Evolutionary conservation across 108 stramenopile genomes (phyloP).

Genomic region (Cyclotella baltica): DNA sequence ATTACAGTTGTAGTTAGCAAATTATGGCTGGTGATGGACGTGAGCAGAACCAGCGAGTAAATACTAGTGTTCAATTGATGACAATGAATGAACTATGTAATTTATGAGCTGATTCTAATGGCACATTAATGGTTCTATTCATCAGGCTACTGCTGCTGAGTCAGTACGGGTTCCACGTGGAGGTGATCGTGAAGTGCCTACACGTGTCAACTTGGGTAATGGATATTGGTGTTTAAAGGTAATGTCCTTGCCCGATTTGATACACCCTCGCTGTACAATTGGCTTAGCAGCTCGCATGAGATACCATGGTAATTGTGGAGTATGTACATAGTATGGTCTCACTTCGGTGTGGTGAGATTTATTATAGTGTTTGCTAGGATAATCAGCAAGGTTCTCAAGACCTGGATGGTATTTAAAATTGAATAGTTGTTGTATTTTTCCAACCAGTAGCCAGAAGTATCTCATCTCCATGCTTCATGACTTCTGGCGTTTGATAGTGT

Average conservation of each 20-base stretch:
- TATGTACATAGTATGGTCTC: neutral
- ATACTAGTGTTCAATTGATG: neutral
- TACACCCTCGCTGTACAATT: constrained; percentile 5
- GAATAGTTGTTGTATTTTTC: neutral
- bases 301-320: neutral
- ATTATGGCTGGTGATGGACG: neutral
- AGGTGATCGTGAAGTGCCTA: neutral
- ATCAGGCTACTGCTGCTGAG: neutral
- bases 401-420: neutral
- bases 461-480: too few relatives aligned
- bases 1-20: neutral
- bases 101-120: neutral
- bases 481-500: too few relatives aligned
- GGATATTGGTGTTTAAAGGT: neutral
- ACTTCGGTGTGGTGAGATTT: neutral
- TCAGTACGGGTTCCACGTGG: neutral
- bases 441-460: neutral
- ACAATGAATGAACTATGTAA: neutral
- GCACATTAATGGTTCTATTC: neutral
- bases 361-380: neutral
- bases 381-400: neutral
- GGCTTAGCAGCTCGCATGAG: neutral
- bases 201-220: neutral
- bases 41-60: neutral
- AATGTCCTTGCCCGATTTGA: neutral